Base-by-base conservation (phyloP, 805 yeast genomes). In the Candida ortonii region DNA sequence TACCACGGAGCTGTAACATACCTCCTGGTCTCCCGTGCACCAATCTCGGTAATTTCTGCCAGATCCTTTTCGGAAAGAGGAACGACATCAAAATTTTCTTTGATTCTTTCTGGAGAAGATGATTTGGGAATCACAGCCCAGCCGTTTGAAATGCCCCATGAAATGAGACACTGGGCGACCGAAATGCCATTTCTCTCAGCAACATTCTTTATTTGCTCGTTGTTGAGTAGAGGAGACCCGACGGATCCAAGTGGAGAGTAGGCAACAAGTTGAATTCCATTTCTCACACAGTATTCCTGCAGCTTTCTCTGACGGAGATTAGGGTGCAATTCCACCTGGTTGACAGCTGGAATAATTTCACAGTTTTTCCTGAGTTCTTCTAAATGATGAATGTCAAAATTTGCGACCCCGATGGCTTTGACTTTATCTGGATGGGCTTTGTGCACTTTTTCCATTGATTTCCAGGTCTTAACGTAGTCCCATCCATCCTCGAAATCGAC, bases 371-470 rank as follows among this genome's bases (percentile, higher is more conserved):
- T 51, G 24, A 69, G 52, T 25, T 36, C 47, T 30, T 59, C 50
- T 32, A 65, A 38, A 37, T 62, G 60, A 24, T 52, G 49, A 16
- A 59, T 40, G 8, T 39, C 36, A 25, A 36, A 36, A 48, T 68
- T 70, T n/a, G 71, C 65, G 13, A 70, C 72, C 16, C 75, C 76
- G 47, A 70, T 62, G 11, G 71, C 52, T 36, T 55, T 62, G 19
- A 62, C 52, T 39, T 59, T 58, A n/a, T 66, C 68, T 27, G 33
- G 35, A 15, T 9, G 11, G 18, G 68, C 65, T 25, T 55, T 65
- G 57, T 76, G 87, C 26, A 81, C 82, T 55, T 84, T 88, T 36
- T 83, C 86, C 39, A 81, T 65, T 38, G 78, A 77, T 52, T 78
- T 75, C 46, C 72, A 73, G 11, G 89, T 88, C 24, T 78, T 73